Percentiles rank a stretch among this genome's conserved stretches.
These are phyloP conservation scores for Talaromyces adpressus DNA, from an alignment of 495 filamentous ascomycete species.

Conservation along the genomic window DNA sequence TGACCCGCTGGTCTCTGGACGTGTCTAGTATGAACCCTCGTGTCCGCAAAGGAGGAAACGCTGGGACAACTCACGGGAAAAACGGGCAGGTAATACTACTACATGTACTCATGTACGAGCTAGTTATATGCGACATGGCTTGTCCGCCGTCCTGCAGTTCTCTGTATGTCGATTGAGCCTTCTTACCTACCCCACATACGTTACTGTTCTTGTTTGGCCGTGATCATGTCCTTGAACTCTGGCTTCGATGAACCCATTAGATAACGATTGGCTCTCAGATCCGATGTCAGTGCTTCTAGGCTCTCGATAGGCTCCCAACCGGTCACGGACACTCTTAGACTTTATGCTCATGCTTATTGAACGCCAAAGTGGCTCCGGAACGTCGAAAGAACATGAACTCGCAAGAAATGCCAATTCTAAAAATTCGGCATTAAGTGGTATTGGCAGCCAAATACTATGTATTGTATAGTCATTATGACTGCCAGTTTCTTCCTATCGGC, in stretches of 20 bases:
- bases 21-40: background rate
- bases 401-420: background rate
- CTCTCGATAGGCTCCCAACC: background rate
- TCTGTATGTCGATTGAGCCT: background rate
- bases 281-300: constrained; percentile 1
- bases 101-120: background rate
- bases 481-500: background rate
- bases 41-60: background rate
- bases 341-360: background rate
- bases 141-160: background rate
- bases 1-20: background rate
- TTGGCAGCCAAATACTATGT: background rate
- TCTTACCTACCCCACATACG: background rate
- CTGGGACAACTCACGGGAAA: background rate
- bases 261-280: constrained; percentile 1
- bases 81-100: background rate
- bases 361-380: background rate
- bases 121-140: background rate
- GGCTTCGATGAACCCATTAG: background rate
- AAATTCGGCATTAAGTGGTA: background rate
- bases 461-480: background rate
- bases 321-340: background rate
- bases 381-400: background rate
- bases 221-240: background rate
- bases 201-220: background rate